Evolutionary conservation across 2,329 filamentous ascomycete species (phyloP).

Genomic region (Colletotrichum camelliae): DNA sequence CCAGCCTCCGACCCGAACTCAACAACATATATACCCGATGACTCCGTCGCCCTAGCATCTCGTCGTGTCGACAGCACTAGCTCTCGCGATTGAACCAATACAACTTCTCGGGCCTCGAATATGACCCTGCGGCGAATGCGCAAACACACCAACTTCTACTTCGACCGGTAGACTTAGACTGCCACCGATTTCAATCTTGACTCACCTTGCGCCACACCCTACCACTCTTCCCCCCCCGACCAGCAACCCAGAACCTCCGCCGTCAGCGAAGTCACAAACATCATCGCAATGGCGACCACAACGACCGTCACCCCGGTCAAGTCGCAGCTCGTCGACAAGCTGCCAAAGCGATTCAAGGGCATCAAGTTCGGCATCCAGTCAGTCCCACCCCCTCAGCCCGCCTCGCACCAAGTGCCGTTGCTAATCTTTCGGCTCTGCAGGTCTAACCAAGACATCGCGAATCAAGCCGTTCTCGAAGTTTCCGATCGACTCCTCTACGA

Average conservation of each 20-base stretch:
- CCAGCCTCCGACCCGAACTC: not conserved
- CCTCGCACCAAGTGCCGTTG: not conserved
- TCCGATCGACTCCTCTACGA: constrained; percentile 96
- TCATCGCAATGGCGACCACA: constrained; percentile 21
- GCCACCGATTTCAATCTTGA: not conserved
- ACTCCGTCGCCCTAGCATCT: not conserved
- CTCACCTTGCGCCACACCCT: not conserved
- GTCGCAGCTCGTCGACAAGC: constrained; percentile 86
- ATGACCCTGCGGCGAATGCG: constrained; percentile 21
- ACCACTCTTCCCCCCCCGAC: not conserved
- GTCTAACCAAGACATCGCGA: constrained; percentile 92
- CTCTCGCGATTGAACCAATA: not conserved
- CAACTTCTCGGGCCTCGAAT: not conserved
- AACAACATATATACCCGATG: not conserved
- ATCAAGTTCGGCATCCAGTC: constrained; percentile 94
- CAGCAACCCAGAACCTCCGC: not conserved
- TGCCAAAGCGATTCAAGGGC: constrained; percentile 90
- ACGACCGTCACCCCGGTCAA: constrained; percentile 59
- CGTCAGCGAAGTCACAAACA: not conserved
- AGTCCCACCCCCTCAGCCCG: not conserved
- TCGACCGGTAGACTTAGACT: constrained; percentile 9
- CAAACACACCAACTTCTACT: constrained; percentile 1
- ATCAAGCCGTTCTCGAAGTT: constrained; percentile 92
- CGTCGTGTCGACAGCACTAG: not conserved
- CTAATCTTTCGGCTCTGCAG: constrained; percentile 43